Conservation (phyloP, 2,329 filamentous ascomycete species). For the Onygena corvina region DNA sequence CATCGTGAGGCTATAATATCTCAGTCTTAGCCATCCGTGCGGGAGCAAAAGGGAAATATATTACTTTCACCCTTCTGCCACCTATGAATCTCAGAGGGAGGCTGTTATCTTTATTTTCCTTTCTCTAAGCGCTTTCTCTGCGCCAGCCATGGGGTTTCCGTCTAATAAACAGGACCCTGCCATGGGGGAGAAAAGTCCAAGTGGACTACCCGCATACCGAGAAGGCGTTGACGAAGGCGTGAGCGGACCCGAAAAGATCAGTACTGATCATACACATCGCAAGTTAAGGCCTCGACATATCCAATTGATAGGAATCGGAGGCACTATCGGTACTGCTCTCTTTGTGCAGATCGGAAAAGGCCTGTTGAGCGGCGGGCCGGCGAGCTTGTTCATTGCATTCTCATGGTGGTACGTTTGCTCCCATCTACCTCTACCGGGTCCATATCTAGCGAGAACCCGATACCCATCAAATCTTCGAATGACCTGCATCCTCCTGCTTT, state of each 20-base stretch:
- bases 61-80: too few relatives aligned
- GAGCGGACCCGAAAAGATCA: constrained; percentile 12
- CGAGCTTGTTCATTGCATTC: constrained; percentile 35
- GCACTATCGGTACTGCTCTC: constrained; percentile 35
- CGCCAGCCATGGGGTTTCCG: neutral
- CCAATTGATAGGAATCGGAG: constrained; percentile 38
- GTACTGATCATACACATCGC: constrained; percentile 28
- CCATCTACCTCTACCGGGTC: neutral
- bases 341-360: constrained; percentile 34
- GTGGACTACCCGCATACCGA: neutral
- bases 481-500: too few relatives aligned
- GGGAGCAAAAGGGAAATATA: too few relatives aligned
- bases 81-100: too few relatives aligned
- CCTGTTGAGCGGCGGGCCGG: constrained; percentile 33
- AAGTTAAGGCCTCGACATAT: constrained; percentile 36
- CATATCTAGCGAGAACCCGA: neutral
- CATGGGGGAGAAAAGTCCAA: neutral
- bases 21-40: too few relatives aligned
- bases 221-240: neutral
- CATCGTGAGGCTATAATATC: too few relatives aligned
- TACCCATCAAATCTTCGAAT: too few relatives aligned
- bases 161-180: neutral
- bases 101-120: neutral
- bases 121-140: neutral
- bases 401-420: constrained; percentile 33